A percentile compares a stretch with the other conserved stretches of the same genome.
Evolutionary conservation across 1,139 yeast species (phyloP).

Genomic region (Yamadazyma kanchanaburiensis): DNA sequence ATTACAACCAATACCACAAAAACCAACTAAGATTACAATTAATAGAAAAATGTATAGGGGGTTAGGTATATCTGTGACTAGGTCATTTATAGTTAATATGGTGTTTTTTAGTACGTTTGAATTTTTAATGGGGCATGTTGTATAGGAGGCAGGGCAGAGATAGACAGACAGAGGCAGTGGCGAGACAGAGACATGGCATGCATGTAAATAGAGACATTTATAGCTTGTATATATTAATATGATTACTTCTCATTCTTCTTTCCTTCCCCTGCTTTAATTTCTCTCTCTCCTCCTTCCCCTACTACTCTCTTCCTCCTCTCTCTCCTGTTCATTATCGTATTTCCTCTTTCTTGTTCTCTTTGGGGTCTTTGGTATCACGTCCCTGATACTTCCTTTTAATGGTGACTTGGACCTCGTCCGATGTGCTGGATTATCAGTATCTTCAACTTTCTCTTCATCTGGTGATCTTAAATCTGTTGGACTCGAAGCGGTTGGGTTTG

Average conservation of each 20-base stretch:
- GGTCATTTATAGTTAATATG: constrained; percentile 73
- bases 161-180: no score
- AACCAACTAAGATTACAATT: constrained; percentile 32
- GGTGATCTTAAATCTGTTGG: neutral
- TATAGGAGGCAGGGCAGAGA: no score
- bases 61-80: constrained; percentile 64
- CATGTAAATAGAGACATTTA: constrained; percentile 10
- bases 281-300: constrained; percentile 11
- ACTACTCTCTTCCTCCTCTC: constrained; percentile 11
- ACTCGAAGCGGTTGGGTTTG: neutral
- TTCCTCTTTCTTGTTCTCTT: constrained; percentile 13
- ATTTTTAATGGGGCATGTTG: constrained; percentile 53
- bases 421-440: constrained; percentile 30
- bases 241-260: neutral
- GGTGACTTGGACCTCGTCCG: constrained; percentile 45
- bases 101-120: constrained; percentile 75
- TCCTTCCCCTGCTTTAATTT: neutral
- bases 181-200: no score
- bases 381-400: constrained; percentile 29
- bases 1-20: constrained; percentile 28
- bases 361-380: no score
- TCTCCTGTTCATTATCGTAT: constrained; percentile 11
- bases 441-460: neutral
- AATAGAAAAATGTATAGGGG: constrained; percentile 66
- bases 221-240: constrained; percentile 1